Percentiles rank a stretch among this genome's conserved stretches.
Evolutionary conservation across 306 rosid genomes (phyloP).

Genomic region (Castanopsis chinensis): DNA sequence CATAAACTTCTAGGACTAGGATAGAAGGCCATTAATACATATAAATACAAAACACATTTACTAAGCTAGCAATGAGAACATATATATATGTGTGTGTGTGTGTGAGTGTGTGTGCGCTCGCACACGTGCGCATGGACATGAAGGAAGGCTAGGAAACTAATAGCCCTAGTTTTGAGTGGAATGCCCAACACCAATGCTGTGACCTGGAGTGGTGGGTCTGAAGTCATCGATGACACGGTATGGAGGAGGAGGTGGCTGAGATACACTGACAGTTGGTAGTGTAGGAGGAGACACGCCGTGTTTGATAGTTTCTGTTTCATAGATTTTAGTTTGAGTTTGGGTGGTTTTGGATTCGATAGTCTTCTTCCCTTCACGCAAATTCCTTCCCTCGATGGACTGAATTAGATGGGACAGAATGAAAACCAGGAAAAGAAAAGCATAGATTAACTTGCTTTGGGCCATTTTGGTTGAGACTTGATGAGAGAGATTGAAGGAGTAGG

Average conservation of each 20-base stretch:
- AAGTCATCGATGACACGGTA: constrained; percentile 30
- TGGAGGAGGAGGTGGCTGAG: constrained; percentile 20
- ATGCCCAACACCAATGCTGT: constrained; percentile 70
- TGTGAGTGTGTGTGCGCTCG: too few species aligned
- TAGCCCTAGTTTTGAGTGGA: constrained; percentile 22
- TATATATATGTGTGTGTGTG: too few species aligned
- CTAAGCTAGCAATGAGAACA: too few species aligned
- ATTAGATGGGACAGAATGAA: constrained; percentile 19
- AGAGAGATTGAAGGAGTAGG: background rate
- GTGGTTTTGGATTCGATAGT: background rate
- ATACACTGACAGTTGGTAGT: constrained; percentile 15
- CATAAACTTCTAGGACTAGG: too few species aligned
- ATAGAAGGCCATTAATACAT: too few species aligned
- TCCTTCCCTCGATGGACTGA: constrained; percentile 27
- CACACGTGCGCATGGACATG: too few species aligned
- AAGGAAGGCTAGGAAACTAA: too few species aligned
- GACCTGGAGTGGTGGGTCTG: constrained; percentile 68
- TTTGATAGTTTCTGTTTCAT: background rate
- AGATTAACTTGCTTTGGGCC: constrained; percentile 27
- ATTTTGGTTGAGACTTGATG: background rate
- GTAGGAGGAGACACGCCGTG: constrained; percentile 17
- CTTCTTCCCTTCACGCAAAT: constrained; percentile 10
- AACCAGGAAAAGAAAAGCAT: constrained; percentile 14
- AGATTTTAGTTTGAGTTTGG: constrained; percentile 6
- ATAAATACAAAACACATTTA: too few species aligned